phyloP scores from a whole-genome alignment of 257 asterid species.

The Fraxinus excelsior region DNA sequence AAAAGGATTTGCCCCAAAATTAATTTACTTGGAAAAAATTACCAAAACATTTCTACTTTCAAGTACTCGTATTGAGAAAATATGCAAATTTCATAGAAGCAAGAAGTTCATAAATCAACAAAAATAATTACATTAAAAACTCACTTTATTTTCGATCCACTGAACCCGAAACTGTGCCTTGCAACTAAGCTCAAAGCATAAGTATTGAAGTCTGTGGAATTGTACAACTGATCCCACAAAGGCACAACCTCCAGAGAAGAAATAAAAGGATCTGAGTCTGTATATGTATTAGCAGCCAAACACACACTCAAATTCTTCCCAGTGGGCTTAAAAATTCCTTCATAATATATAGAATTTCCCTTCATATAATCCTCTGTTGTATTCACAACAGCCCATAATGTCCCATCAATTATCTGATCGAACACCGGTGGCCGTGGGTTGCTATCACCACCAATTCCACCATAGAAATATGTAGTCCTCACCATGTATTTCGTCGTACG shows the following conservation, averaged over 20 bases:
- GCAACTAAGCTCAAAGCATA: constrained; percentile 65
- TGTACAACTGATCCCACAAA: constrained; percentile 72
- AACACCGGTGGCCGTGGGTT: constrained; percentile 90
- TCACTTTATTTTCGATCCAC: constrained; percentile 67
- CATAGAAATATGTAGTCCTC: constrained; percentile 79
- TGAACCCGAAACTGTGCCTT: constrained; percentile 83
- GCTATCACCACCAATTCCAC: constrained; percentile 67
- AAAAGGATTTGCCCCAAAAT: not conserved
- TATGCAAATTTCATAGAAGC: not conserved
- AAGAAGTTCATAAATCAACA: not conserved
- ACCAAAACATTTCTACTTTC: not conserved
- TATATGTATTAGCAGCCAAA: constrained; percentile 70
- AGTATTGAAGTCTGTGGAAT: constrained; percentile 70
- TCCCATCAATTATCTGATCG: constrained; percentile 93
- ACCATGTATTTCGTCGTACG: constrained; percentile 61
- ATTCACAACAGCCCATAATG: constrained; percentile 84
- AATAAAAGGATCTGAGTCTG: constrained; percentile 97
- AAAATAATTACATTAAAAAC: constrained; percentile 18
- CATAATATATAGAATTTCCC: constrained; percentile 52
- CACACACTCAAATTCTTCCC: constrained; percentile 87
- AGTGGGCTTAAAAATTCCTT: constrained; percentile 65
- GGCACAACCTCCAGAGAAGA: constrained; percentile 80
- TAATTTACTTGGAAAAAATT: not conserved
- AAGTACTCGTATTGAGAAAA: not conserved
- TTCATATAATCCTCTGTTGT: constrained; percentile 66